Percentiles rank a stretch among this genome's conserved stretches.
phyloP scores from a whole-genome alignment of 2,329 filamentous ascomycete genomes.

The Colletotrichum karsti region DNA sequence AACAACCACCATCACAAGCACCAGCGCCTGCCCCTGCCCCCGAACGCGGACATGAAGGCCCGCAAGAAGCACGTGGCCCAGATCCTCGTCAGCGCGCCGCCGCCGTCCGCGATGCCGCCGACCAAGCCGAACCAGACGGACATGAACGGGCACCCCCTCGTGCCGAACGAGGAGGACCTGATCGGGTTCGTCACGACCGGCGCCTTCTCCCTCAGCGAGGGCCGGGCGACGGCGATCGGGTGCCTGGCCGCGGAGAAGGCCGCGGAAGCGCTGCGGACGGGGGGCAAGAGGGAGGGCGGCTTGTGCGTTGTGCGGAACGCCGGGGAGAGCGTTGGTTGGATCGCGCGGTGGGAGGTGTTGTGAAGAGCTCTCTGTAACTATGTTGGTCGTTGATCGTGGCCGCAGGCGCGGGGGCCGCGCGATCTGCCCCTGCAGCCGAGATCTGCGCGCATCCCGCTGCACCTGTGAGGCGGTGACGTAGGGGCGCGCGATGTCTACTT shows the following conservation, averaged over 20 bases:
- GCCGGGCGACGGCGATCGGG: conserved; percentile 79
- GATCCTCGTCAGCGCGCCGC: conserved; percentile 50
- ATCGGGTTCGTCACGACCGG: conserved; percentile 93
- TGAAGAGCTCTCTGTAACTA: conserved; percentile 42
- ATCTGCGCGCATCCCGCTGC: conserved; percentile 5
- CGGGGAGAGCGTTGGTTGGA: conserved; percentile 80
- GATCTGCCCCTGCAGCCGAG: neutral
- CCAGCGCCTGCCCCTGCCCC: conserved; percentile 34
- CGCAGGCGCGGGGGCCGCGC: neutral
- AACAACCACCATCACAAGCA: conserved; percentile 28
- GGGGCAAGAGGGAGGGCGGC: conserved; percentile 47
- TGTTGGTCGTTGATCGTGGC: too few species aligned
- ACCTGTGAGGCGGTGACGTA: neutral
- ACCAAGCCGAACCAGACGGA: conserved; percentile 44
- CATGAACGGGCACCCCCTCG: conserved; percentile 65
- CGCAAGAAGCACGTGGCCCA: conserved; percentile 55
- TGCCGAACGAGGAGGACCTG: conserved; percentile 79
- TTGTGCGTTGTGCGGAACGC: conserved; percentile 85
- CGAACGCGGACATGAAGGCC: conserved; percentile 41
- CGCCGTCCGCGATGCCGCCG: conserved; percentile 40
- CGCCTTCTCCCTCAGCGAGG: conserved; percentile 81
- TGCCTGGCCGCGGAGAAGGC: conserved; percentile 71
- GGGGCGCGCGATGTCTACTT: neutral
- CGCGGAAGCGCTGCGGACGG: conserved; percentile 44
- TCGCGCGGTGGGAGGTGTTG: conserved; percentile 80